Evolutionary conservation across 2,329 filamentous ascomycete genomes (phyloP).

Genomic region (Talaromyces piceae): DNA sequence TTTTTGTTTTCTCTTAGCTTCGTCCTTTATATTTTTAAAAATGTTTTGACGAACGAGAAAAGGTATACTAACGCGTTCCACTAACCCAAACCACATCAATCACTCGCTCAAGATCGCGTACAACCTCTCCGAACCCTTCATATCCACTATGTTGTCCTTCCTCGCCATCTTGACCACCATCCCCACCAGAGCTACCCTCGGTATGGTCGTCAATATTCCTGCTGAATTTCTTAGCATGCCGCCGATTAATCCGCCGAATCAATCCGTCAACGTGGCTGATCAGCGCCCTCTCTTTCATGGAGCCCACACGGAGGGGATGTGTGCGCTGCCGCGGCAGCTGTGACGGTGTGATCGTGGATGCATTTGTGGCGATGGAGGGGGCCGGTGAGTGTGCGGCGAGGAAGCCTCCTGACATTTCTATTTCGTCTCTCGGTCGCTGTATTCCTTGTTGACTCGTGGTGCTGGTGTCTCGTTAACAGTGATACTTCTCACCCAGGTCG

Average conservation of each 20-base stretch:
- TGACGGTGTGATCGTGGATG: conserved; percentile 29
- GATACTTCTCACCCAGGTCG: not conserved
- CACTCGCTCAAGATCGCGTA: conserved; percentile 64
- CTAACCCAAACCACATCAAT: conserved; percentile 80
- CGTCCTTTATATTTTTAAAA: too few species aligned
- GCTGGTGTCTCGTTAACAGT: not conserved
- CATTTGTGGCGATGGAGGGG: conserved; percentile 34
- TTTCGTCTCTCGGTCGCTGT: not conserved
- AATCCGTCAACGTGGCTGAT: conserved; percentile 51
- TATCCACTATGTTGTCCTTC: conserved; percentile 47
- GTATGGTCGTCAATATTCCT: conserved; percentile 13
- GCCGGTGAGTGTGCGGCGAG: conserved; percentile 41
- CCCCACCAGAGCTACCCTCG: conserved; percentile 14
- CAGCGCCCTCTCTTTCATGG: conserved; percentile 51
- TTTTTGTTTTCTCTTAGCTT: not conserved
- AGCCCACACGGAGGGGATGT: conserved; percentile 48
- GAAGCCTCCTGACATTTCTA: conserved; percentile 31
- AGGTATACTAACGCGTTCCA: conserved; percentile 63
- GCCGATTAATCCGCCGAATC: conserved; percentile 44
- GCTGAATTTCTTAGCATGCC: conserved; percentile 47
- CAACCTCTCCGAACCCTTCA: conserved; percentile 60
- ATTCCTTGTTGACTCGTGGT: not conserved
- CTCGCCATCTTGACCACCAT: conserved; percentile 21
- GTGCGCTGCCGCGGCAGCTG: conserved; percentile 47
- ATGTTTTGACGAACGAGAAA: not conserved